These are phyloP conservation scores for Linum trigynum DNA, from an alignment of 345 rosid species.

Conservation along the genomic window DNA sequence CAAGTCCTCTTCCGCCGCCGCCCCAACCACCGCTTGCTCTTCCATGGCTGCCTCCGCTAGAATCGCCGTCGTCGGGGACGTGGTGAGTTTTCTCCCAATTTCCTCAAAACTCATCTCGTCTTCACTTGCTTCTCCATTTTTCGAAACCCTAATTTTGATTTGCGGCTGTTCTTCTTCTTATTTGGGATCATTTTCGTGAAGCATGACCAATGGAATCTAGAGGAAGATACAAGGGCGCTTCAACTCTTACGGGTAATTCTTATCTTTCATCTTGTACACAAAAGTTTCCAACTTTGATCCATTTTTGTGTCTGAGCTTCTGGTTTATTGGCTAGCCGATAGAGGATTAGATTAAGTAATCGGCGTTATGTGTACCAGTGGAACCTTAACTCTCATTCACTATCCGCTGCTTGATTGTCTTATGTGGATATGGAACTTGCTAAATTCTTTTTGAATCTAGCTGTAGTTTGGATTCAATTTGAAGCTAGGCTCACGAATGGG, in stretches of 20 bases:
- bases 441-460: neutral
- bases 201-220: slow-evolving; percentile 73
- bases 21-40: slow-evolving; percentile 5
- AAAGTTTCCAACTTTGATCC: too few species aligned
- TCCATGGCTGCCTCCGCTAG: slow-evolving; percentile 39
- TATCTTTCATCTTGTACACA: neutral
- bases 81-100: slow-evolving; percentile 27
- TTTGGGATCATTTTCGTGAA: slow-evolving; percentile 12
- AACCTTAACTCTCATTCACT: too few species aligned
- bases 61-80: slow-evolving; percentile 55
- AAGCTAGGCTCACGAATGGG: too few species aligned
- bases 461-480: neutral
- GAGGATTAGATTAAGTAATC: too few species aligned
- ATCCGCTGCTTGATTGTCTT: neutral
- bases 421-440: neutral
- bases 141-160: neutral
- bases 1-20: neutral
- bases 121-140: neutral
- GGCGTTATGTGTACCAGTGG: too few species aligned
- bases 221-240: slow-evolving; percentile 74
- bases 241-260: slow-evolving; percentile 45
- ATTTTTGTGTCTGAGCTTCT: too few species aligned
- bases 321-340: too few species aligned
- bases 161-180: neutral
- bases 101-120: too few species aligned